Evolutionary conservation across 2,329 filamentous ascomycete genomes (phyloP), one percentile per base, ranked within the genome.

Genomic region (Nothomitra cinnamomea): DNA sequence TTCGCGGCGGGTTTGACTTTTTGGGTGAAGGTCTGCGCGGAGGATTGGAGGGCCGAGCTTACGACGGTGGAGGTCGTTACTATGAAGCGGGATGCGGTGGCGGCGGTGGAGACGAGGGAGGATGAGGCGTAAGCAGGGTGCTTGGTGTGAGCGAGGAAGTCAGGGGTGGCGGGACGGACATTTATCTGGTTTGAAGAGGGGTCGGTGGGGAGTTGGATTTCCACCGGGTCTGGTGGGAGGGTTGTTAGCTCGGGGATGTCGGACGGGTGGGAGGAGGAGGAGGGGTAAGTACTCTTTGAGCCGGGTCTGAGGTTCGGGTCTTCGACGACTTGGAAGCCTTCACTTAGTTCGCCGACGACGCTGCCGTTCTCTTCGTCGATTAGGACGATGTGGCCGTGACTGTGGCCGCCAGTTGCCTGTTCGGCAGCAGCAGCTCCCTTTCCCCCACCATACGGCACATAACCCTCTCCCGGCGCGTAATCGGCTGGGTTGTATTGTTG

Each of bases 301-400:
- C 92, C 92, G 15, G 83, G 81, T 64, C 83, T 80, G 57, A 98
- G 74, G 51, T 74, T 76, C 25, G 78, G 73, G 58, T 89, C 79
- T 63, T 95, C 88, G 15, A 90, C 74, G 17, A 95, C 77, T 58
- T 88, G 74, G 62, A 87, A 90, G 17, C 83, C 84, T 55, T 90
- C 84, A 55, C 84, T 80, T 57, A 98, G 72, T 70, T 98, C 90
- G 47, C 92, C 92, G 25, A 98, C 85, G 7, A 98, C 85, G 61
- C 87, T 94, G 52, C 92, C 92, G 68, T 98, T 85, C 65, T 96
- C 90, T 67, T 98, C 92, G 63, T 98, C 88, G 15, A 98, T 74
- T 8, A 98, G 75, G 3, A 98, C 90, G 60, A 95, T 90, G 66
- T 92, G 82, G 15, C 89, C 86, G 52, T 76, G 72, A 60, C 76